A percentile compares a stretch with the other conserved stretches of the same genome.
Evolutionary conservation across 805 yeast genomes (phyloP).

Genomic region (Priceomyces haplophilus): DNA sequence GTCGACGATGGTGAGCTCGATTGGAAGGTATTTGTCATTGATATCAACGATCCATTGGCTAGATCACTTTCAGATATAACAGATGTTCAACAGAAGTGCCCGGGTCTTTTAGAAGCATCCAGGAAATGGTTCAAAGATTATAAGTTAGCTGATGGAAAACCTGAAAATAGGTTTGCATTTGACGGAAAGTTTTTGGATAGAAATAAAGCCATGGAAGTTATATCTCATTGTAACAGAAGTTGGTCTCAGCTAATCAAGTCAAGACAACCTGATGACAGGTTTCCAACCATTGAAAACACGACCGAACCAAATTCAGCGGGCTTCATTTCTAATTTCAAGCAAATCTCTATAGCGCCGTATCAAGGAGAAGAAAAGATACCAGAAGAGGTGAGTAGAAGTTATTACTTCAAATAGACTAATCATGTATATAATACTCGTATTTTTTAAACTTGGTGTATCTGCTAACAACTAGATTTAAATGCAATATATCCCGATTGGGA

Average conservation of each 20-base stretch:
- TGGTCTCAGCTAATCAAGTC: constrained; percentile 78
- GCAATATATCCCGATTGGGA: constrained; percentile 13
- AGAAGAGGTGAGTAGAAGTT: constrained; percentile 33
- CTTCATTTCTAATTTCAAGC: constrained; percentile 14
- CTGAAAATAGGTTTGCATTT: constrained; percentile 95
- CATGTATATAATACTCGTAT: background rate
- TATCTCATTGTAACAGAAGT: constrained; percentile 78
- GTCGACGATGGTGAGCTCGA: constrained; percentile 90
- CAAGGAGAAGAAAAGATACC: constrained; percentile 37
- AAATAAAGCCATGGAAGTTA: constrained; percentile 79
- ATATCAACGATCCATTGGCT: constrained; percentile 81
- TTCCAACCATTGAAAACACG: constrained; percentile 39
- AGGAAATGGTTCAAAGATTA: constrained; percentile 98
- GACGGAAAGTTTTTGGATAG: constrained; percentile 87
- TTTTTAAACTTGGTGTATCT: too few species aligned
- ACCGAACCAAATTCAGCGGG: constrained; percentile 32
- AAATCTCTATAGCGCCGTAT: constrained; percentile 15
- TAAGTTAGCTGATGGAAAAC: constrained; percentile 97
- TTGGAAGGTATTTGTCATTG: constrained; percentile 90
- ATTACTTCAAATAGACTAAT: constrained; percentile 14
- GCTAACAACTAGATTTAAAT: too few species aligned
- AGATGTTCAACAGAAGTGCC: constrained; percentile 86
- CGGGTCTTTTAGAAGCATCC: constrained; percentile 90
- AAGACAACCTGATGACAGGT: constrained; percentile 32
- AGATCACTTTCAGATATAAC: constrained; percentile 82